A percentile compares a stretch with the other conserved stretches of the same genome.
phyloP scores from a whole-genome alignment of 2,329 filamentous ascomycete genomes.

The Colletotrichum cuscutae region DNA sequence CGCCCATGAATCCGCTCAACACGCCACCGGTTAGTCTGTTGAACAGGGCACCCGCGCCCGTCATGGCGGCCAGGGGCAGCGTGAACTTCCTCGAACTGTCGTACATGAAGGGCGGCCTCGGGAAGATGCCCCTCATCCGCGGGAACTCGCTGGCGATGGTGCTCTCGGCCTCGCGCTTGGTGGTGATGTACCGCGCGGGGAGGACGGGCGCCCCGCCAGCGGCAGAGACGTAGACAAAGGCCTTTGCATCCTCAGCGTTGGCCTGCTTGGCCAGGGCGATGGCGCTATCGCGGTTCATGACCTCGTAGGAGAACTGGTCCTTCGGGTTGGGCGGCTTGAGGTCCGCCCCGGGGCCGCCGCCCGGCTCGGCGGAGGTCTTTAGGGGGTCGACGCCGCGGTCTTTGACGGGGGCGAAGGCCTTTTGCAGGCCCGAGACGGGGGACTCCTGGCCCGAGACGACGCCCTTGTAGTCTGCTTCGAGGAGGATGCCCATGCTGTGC shows the following conservation, averaged over 20 bases:
- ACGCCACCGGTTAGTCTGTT: slow-evolving; percentile 82
- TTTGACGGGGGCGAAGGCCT: slow-evolving; percentile 78
- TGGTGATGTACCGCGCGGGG: slow-evolving; percentile 86
- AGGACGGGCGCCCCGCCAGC: slow-evolving; percentile 86
- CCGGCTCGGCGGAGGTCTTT: slow-evolving; percentile 59
- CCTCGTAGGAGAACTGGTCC: slow-evolving; percentile 90
- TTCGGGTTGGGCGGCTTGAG: slow-evolving; percentile 74
- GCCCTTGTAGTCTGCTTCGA: slow-evolving; percentile 98
- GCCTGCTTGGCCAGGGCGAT: slow-evolving; percentile 85
- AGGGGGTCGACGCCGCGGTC: slow-evolving; percentile 76
- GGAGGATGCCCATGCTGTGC: slow-evolving; percentile 93
- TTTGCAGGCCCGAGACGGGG: slow-evolving; percentile 79
- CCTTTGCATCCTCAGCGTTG: slow-evolving; percentile 68
- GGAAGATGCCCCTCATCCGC: slow-evolving; percentile 80
- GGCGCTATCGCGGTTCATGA: slow-evolving; percentile 94
- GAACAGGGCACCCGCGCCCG: slow-evolving; percentile 78
- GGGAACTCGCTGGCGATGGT: slow-evolving; percentile 79
- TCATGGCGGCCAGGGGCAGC: slow-evolving; percentile 82
- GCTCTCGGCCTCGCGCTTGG: slow-evolving; percentile 90
- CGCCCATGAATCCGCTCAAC: slow-evolving; percentile 81
- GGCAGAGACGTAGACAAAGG: slow-evolving; percentile 91
- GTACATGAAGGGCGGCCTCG: slow-evolving; percentile 90
- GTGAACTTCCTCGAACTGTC: slow-evolving; percentile 85
- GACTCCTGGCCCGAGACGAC: slow-evolving; percentile 86
- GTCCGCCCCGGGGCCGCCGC: slow-evolving; percentile 52